phyloP scores from a whole-genome alignment of 352 stramenopile genomes.

The Phytophthora colocasiae region DNA sequence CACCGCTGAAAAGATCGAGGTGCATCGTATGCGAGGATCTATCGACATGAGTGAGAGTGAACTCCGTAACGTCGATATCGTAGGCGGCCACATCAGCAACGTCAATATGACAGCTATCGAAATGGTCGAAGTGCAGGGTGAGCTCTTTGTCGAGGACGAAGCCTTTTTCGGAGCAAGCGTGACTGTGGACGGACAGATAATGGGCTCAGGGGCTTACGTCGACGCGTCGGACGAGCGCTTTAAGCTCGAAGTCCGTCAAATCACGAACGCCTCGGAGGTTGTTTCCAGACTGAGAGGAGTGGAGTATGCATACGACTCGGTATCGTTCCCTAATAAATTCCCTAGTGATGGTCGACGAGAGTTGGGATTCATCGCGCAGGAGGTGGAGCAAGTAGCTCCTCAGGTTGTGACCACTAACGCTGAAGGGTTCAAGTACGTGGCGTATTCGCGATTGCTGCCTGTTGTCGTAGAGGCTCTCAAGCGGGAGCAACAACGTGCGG shows the following conservation, averaged over 20 bases:
- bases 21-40: slow-evolving; percentile 58
- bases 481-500: slow-evolving; percentile 31
- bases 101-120: slow-evolving; percentile 80
- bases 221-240: slow-evolving; percentile 92
- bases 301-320: slow-evolving; percentile 60
- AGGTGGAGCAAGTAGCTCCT: slow-evolving; percentile 82
- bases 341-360: slow-evolving; percentile 43
- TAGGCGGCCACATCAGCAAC: slow-evolving; percentile 78
- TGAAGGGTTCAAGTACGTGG: slow-evolving; percentile 89
- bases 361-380: slow-evolving; percentile 90
- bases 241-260: slow-evolving; percentile 72
- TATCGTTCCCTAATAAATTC: slow-evolving; percentile 59
- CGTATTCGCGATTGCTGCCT: slow-evolving; percentile 82
- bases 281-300: slow-evolving; percentile 70
- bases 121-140: slow-evolving; percentile 76
- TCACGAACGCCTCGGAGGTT: slow-evolving; percentile 54
- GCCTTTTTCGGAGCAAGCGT: slow-evolving; percentile 87
- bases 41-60: slow-evolving; percentile 85
- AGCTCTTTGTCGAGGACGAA: slow-evolving; percentile 86
- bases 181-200: slow-evolving; percentile 89
- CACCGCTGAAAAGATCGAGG: slow-evolving; percentile 53
- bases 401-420: slow-evolving; percentile 76
- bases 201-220: slow-evolving; percentile 91
- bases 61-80: slow-evolving; percentile 69
- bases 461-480: slow-evolving; percentile 88